Percentiles rank a stretch among this genome's conserved stretches.
These are phyloP conservation scores for Rhododendron ovatum DNA, from an alignment of 148 eudicot genomes.

Conservation along the genomic window DNA sequence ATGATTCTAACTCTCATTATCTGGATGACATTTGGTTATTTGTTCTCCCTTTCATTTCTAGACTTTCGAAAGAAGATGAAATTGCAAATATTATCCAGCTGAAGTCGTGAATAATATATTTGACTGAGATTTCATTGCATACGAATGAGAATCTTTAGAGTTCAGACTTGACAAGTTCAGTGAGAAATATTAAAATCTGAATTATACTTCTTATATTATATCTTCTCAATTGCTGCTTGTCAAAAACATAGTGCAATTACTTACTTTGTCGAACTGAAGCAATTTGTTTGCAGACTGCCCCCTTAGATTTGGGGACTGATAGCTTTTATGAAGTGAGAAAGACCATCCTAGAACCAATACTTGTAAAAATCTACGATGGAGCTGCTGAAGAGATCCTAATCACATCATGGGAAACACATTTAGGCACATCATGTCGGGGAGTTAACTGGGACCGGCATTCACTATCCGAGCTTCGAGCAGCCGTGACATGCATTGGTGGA, in stretches of 20 bases:
- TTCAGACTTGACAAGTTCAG: not conserved
- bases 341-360: slow-evolving; percentile 52
- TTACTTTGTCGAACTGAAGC: not conserved
- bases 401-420: slow-evolving; percentile 71
- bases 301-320: slow-evolving; percentile 78
- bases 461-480: slow-evolving; percentile 69
- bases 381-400: slow-evolving; percentile 78
- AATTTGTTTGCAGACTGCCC: slow-evolving; percentile 59
- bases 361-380: slow-evolving; percentile 56
- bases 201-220: not conserved
- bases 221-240: not conserved
- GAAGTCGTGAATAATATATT: not conserved
- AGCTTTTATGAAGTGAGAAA: slow-evolving; percentile 57
- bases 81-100: not conserved
- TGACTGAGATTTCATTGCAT: not conserved
- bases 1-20: not conserved
- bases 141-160: not conserved
- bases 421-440: slow-evolving; percentile 79
- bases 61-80: not conserved
- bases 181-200: not conserved
- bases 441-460: slow-evolving; percentile 81
- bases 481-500: slow-evolving; percentile 79
- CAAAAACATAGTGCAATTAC: no score
- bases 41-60: not conserved
- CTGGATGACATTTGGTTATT: not conserved